phyloP scores from a whole-genome alignment of 2,329 filamentous ascomycete genomes.

The Clonostachys sp. region DNA sequence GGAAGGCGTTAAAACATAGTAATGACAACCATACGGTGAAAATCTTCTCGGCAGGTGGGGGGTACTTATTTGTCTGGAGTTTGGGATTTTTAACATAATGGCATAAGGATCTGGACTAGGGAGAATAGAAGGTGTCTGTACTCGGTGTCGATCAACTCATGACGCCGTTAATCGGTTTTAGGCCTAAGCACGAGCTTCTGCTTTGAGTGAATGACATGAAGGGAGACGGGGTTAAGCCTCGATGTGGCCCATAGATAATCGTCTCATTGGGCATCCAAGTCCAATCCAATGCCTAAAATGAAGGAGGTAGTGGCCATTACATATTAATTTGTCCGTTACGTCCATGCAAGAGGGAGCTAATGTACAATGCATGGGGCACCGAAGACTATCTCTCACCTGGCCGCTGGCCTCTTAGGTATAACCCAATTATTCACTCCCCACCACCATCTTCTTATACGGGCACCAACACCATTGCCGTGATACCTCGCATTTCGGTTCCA shows the following conservation, averaged over 20 bases:
- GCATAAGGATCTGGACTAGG: neutral
- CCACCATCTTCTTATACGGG: constrained; percentile 85
- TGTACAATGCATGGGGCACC: constrained; percentile 2
- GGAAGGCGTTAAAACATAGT: too few species aligned
- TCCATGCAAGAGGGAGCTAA: neutral
- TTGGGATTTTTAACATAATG: neutral
- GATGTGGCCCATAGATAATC: neutral
- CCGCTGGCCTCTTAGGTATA: constrained; percentile 37
- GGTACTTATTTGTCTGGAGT: too few species aligned
- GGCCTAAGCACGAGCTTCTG: neutral
- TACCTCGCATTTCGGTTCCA: constrained; percentile 81
- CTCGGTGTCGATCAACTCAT: neutral
- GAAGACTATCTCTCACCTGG: neutral
- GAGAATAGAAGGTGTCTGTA: constrained; percentile 12
- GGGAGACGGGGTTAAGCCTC: neutral
- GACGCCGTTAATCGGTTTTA: neutral
- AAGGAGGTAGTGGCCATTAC: too few species aligned
- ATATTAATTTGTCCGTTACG: neutral
- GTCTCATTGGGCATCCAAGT: neutral
- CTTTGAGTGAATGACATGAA: neutral
- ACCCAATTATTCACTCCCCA: constrained; percentile 91
- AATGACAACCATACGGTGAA: too few species aligned
- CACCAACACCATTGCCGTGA: constrained; percentile 72
- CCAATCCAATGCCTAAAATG: too few species aligned
- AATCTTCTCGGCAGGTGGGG: too few species aligned